Evolutionary conservation across 2,329 filamentous ascomycete genomes (phyloP).

Genomic region (Colletotrichum melonis): DNA sequence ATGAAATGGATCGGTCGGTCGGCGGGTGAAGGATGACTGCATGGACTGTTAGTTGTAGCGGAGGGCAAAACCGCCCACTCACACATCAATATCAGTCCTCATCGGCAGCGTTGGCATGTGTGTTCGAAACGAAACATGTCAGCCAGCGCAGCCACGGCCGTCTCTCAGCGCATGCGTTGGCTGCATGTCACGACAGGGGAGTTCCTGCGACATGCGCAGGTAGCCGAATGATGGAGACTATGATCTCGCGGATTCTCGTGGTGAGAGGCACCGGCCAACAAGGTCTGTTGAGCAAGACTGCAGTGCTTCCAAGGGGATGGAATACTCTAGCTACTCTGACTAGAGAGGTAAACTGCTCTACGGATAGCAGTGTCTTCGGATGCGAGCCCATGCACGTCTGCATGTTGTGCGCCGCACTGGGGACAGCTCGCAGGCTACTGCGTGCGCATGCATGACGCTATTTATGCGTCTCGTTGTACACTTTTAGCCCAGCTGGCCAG

Average conservation of each 20-base stretch:
- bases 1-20: constrained; percentile 4
- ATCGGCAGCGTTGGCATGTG: constrained; percentile 15
- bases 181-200: constrained; percentile 22
- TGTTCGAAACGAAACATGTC: constrained; percentile 23
- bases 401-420: constrained; percentile 27
- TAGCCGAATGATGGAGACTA: constrained; percentile 14
- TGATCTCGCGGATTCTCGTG: not conserved
- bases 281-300: constrained; percentile 3
- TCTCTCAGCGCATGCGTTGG: constrained; percentile 12
- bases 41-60: constrained; percentile 12
- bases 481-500: not conserved
- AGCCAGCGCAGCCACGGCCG: constrained; percentile 9
- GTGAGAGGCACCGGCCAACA: not conserved
- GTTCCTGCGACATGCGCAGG: constrained; percentile 1
- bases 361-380: constrained; percentile 8
- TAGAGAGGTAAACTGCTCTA: constrained; percentile 13
- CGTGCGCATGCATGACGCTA: constrained; percentile 31
- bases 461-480: constrained; percentile 24
- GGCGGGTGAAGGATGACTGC: constrained; percentile 24
- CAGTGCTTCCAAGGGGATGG: not conserved
- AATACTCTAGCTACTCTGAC: not conserved
- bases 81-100: not conserved
- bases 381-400: constrained; percentile 28
- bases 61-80: not conserved
- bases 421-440: constrained; percentile 27